Base-by-base conservation (phyloP, 441 rosid species). In the Gossypium trilobum region DNA sequence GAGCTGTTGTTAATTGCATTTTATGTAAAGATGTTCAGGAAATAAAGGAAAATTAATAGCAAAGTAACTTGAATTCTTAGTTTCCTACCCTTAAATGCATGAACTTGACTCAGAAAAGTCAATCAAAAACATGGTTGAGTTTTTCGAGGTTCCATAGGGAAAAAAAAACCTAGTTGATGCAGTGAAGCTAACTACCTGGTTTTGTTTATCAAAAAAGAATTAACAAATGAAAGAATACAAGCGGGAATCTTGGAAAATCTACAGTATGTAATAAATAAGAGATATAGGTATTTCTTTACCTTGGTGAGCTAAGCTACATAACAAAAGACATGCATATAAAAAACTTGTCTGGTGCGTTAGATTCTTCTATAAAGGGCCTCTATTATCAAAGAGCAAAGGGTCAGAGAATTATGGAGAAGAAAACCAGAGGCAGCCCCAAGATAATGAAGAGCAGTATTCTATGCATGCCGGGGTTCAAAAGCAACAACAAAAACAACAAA, bases 381-480 rank as follows among this genome's bases (percentile, higher is more conserved):
- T n/a, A 14, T 58, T 5, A 39, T 29, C 27, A 68, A 58, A 69
- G 71, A 9, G 25, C 50, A 68, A 27, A 59, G n/a, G 8, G 20
- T 66, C 69, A 27, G 73, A 77, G 69, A 46, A 79, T 3, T 39
- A 67, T 64, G 79, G 78, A 73, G 74, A 81, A 64, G 48, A 81
- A 67, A 52, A 33, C 67, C 36, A 31, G 29, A 73, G 68, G 75
- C 52, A 78, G 58, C 42, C 58, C 65, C 22, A 69, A 22, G 59
- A 81, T 75, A 78, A 82, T 75, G 87, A 84, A 58, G 19, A 81
- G 64, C 74, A 79, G 54, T 73, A 66, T 77, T 78, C 81, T 86
- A 52, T 91, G 97, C 81, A 79, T 87, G 72, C 91, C 97, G 2
- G 79, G 87, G 73, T 79, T 86, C 16, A 57, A 68, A 71, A 10